A percentile compares a stretch with the other conserved stretches of the same genome.
phyloP scores from a whole-genome alignment of 2,329 filamentous ascomycete genomes.

The Dactylonectria macrodidyma region DNA sequence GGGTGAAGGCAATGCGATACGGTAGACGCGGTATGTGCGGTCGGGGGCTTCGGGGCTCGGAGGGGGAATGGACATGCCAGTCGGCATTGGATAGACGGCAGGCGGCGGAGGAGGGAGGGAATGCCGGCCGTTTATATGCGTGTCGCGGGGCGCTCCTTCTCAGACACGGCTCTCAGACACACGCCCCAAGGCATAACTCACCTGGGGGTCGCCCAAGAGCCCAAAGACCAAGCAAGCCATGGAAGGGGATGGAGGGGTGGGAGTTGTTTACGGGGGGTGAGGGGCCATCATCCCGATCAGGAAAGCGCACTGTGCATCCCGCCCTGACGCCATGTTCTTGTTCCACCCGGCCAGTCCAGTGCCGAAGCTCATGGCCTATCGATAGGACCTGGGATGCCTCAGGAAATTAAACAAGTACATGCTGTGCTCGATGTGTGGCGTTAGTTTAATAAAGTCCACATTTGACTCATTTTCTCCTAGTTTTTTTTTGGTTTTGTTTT shows the following conservation, averaged over 20 bases:
- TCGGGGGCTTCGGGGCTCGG: conserved; percentile 16
- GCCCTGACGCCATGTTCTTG: conserved; percentile 20
- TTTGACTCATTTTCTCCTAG: not conserved
- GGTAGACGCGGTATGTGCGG: conserved; percentile 8
- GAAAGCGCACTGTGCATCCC: conserved; percentile 34
- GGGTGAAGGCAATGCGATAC: conserved; percentile 21
- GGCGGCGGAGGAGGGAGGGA: conserved; percentile 54
- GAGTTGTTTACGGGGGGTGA: conserved; percentile 24
- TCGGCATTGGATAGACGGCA: conserved; percentile 43
- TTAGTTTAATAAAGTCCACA: not conserved
- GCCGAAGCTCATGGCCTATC: not conserved
- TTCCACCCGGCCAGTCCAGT: not conserved
- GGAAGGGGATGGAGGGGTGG: conserved; percentile 28
- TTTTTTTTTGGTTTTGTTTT: not conserved
- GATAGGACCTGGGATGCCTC: not conserved
- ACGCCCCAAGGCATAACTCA: conserved; percentile 22
- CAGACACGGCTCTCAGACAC: conserved; percentile 31
- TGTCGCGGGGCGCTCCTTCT: conserved; percentile 46
- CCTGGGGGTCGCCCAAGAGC: conserved; percentile 28
- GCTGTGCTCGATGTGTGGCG: not conserved
- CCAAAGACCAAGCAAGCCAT: conserved; percentile 19
- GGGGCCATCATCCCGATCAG: conserved; percentile 31
- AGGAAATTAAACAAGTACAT: not conserved
- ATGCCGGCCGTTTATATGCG: conserved; percentile 66
- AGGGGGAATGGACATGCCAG: conserved; percentile 30